Evolutionary conservation across 495 filamentous ascomycete species (phyloP).

Genomic region (Annulohypoxylon maeteangense): DNA sequence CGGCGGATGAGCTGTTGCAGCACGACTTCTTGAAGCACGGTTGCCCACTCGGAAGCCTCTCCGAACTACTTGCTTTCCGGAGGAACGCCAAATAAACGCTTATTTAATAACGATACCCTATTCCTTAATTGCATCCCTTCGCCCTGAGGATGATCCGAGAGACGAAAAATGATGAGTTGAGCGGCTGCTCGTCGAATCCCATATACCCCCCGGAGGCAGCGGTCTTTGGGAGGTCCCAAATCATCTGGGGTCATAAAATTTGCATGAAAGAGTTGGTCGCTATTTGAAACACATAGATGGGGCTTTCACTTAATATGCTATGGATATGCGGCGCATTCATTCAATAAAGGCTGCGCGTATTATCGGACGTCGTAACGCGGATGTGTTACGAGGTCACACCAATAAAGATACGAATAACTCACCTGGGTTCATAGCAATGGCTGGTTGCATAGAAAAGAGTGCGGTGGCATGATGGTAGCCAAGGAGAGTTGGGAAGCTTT

Average conservation of each 20-base stretch:
- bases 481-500: slow-evolving; percentile 28
- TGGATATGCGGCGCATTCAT: slow-evolving; percentile 31
- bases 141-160: slow-evolving; percentile 2
- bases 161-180: slow-evolving; percentile 14
- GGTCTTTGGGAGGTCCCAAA: slow-evolving; percentile 12
- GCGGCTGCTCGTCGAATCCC: slow-evolving; percentile 16
- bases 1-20: slow-evolving; percentile 83
- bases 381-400: slow-evolving; percentile 16
- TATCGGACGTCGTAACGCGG: slow-evolving; percentile 12
- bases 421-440: slow-evolving; percentile 33
- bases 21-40: slow-evolving; percentile 83
- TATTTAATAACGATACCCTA: slow-evolving; percentile 42
- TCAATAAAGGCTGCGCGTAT: slow-evolving; percentile 4
- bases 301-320: slow-evolving; percentile 28
- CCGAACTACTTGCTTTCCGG: slow-evolving; percentile 85
- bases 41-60: slow-evolving; percentile 81
- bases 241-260: slow-evolving; percentile 34
- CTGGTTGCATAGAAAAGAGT: slow-evolving; percentile 40
- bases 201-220: slow-evolving; percentile 11
- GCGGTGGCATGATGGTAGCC: slow-evolving; percentile 30
- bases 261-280: slow-evolving; percentile 33
- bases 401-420: slow-evolving; percentile 22
- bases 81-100: slow-evolving; percentile 59
- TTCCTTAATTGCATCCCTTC: slow-evolving; percentile 21
- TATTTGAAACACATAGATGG: slow-evolving; percentile 37